Base-by-base conservation (phyloP, 1,284 basidiomycete species). In the Papiliotrema laurentii region DNA sequence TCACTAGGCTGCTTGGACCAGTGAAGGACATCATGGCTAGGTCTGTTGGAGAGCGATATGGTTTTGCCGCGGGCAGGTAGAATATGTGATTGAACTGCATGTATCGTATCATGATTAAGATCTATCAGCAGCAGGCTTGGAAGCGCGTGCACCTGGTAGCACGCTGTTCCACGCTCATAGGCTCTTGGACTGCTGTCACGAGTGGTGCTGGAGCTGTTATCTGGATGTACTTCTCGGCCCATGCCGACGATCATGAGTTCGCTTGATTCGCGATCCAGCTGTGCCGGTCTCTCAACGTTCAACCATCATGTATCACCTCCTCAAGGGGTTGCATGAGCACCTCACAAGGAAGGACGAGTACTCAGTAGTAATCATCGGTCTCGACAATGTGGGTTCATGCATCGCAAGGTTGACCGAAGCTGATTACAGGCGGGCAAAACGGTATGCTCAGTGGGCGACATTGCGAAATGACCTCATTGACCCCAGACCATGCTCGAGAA, bases 331-430 rank as follows among this genome's bases (percentile, higher is more conserved):
- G 13, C 86, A 93, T 73, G 84, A 88, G 67, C 85, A 92, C 74
- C 74, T 94, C 27, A 94, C 89, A 18, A 83, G 87, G 58, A 94
- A 94, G 74, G 90, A 94, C 58, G 89, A 94, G 63, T 94, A 92
- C 71, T 90, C 87, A 11, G 83, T 96, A 26, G 87, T 94, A 49
- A 94, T 96, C 63, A 84, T 96, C 47, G 91, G 90, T 16, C 61
- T 77, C 18, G 76, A 77, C 59, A 77, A 76, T 62, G 72, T 72
- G 51, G 50, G 70, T 53, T 7, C 30, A 31, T 40, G 22, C 16
- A 16, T 30, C 5, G 16, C 41, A n/a, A 25, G 19, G 27, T 24
- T 34, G 19, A 19, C 28, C 50, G 52, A 28, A 52, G 39, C 37
- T 21, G 30, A 24, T 24, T 27, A 14, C 49, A 71, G 72, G 91